These are phyloP conservation scores for Aspergillus fischeri DNA, from an alignment of 2,329 filamentous ascomycete genomes.

Conservation along the genomic window DNA sequence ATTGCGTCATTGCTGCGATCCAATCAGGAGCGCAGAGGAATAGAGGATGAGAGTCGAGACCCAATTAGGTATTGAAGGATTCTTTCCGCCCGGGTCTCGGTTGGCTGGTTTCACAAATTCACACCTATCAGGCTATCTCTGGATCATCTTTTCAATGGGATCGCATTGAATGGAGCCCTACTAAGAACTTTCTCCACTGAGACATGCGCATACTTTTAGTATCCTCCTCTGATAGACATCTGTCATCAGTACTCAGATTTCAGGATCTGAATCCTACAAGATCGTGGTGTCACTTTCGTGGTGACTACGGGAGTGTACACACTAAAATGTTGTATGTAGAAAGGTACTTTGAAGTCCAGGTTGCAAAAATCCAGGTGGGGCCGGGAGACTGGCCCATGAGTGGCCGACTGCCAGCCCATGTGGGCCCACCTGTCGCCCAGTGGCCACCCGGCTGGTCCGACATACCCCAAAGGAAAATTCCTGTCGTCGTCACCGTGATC, in stretches of 20 bases:
- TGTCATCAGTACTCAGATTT: background rate
- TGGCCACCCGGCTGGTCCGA: conserved; percentile 22
- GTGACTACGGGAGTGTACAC: background rate
- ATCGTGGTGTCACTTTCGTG: background rate
- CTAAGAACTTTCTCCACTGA: background rate
- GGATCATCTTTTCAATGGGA: background rate
- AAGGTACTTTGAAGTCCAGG: background rate
- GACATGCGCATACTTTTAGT: background rate
- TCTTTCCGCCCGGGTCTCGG: background rate
- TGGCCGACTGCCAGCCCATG: conserved; percentile 7
- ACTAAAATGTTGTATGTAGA: background rate
- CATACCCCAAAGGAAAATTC: conserved; percentile 21
- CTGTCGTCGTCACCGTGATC: conserved; percentile 39
- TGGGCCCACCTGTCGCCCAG: conserved; percentile 14
- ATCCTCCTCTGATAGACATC: background rate
- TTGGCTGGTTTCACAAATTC: too few relatives aligned
- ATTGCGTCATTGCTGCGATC: background rate
- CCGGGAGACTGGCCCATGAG: conserved; percentile 10
- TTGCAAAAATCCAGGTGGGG: background rate
- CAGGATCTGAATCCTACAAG: background rate
- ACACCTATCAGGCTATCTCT: background rate
- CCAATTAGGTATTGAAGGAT: background rate
- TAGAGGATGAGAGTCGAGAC: background rate
- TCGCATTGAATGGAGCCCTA: background rate
- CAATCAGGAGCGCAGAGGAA: background rate